Evolutionary conservation across 2,329 filamentous ascomycete species (phyloP).

Genomic region (Penicillium sumatraense): DNA sequence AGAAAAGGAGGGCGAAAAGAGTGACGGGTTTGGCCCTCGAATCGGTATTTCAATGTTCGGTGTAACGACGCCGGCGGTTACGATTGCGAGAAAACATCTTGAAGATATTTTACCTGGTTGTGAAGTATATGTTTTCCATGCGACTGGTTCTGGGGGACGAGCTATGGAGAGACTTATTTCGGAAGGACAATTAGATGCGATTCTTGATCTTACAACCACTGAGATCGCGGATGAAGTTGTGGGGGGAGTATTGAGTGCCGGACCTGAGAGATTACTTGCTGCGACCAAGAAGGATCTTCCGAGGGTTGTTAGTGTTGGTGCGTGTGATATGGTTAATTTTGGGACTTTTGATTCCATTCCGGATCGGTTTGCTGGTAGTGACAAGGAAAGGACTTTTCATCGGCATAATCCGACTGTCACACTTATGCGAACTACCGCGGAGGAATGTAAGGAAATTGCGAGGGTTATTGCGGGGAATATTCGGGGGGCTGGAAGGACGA

Average conservation of each 20-base stretch:
- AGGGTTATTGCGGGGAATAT: slow-evolving; percentile 61
- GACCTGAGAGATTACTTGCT: slow-evolving; percentile 60
- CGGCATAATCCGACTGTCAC: slow-evolving; percentile 71
- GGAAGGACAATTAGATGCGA: slow-evolving; percentile 64
- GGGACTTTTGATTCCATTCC: slow-evolving; percentile 62
- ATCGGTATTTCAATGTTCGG: slow-evolving; percentile 76
- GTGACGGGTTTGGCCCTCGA: slow-evolving; percentile 17
- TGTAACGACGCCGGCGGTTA: slow-evolving; percentile 70
- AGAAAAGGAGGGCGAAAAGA: background rate
- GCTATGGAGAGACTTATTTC: slow-evolving; percentile 69
- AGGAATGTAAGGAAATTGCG: slow-evolving; percentile 62
- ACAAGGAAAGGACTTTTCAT: slow-evolving; percentile 48
- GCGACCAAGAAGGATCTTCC: slow-evolving; percentile 64
- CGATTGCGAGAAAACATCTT: slow-evolving; percentile 58
- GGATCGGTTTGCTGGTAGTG: background rate
- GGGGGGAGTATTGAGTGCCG: slow-evolving; percentile 67
- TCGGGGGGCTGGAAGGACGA: slow-evolving; percentile 36
- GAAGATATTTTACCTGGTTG: slow-evolving; percentile 48
- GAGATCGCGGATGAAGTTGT: slow-evolving; percentile 68
- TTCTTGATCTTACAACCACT: slow-evolving; percentile 73
- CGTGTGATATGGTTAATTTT: slow-evolving; percentile 68
- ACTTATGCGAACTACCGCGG: slow-evolving; percentile 65
- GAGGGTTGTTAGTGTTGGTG: slow-evolving; percentile 58
- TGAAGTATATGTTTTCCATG: slow-evolving; percentile 71
- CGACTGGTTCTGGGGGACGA: slow-evolving; percentile 69